Evolutionary conservation across 805 yeast genomes (phyloP), one percentile per base, ranked within the genome.

Genomic region (Wickerhamomyces pijperi): DNA sequence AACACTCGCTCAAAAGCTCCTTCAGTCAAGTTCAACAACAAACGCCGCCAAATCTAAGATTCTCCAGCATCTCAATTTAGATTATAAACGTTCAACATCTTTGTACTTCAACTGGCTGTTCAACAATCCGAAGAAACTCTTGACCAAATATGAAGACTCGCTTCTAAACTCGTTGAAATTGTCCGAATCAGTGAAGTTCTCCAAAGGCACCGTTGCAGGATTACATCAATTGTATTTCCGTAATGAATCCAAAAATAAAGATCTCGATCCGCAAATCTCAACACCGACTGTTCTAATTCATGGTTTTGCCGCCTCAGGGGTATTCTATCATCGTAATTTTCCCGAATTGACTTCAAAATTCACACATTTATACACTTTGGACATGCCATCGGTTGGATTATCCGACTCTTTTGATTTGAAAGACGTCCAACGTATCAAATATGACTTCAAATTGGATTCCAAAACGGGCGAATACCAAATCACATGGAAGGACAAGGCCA

Each of bases 301-400:
- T 58, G 98, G 98, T 0, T 87, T 86, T 54, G 96, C 95, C 2
- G 95, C 97, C 0, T 84, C 94, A 1, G 71, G 87, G 13, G 90
- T 94, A 19, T 77, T 86, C 39, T 90, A 76, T 49, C 72, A 79
- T 51, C 74, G 80, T 44, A 90, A 84, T 53, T 74, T 84, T 46
- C 72, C 70, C 35, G 65, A 58, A 0, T 56, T 81, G 36, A 54
- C 72, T 3, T 51, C 43, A 37, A 43, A 62, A 5, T 60, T 79
- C 9, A 74, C 75, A 2, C 78, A 70, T 34, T 51, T 83, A 28
- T 86, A 78, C 54, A 78, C 85, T 0, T 63, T 83, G 18, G 94
- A 83, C 52, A 55, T 80, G 48, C 72, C 79, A 0, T 87, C 87
- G 4, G 78, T 77, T 58, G 90, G 90, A 1, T 60, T 79, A 9